Base-by-base conservation (phyloP, 164 flowering plant species). In the Aristolochia contorta region DNA sequence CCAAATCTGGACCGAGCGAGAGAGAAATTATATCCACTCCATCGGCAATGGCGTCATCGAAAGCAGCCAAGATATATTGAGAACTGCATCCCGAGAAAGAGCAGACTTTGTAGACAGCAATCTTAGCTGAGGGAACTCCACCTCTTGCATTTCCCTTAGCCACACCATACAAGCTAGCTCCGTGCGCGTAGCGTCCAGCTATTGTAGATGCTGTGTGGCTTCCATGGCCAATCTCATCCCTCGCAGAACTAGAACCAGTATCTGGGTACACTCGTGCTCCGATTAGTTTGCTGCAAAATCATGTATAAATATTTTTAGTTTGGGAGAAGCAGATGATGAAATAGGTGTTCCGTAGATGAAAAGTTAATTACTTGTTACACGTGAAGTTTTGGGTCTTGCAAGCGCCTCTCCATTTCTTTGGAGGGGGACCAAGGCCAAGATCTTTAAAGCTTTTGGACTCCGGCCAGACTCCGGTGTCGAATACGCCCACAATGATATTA, bases 351-450 rank as follows among this genome's bases (percentile, higher is more conserved):
- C n/a, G n/a, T n/a, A n/a, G 8, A 49, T 6, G 22, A 8, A 6
- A 20, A 49, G 20, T 6, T 19, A 10, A 46, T 59, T 82, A 85
- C 89, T 83, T 85, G 79, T 83, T 85, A 74, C 95, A 80, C 16
- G 83, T 79, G 80, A 84, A 12, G 55, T n/a, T 3, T 18, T 12
- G 6, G 0, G 53, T 21, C 54, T 72, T 62, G 65, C 89, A 83
- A 13, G 51, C 41, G 32, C 89, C 95, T 58, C 73, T 84, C 95
- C 91, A 85, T 75, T 77, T 83, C 15, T 47, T 48, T 0, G 95
- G 91, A 16, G 89, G 84, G 9, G 87, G 84, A 22, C 84, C 84
- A 20, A 79, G 66, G 51, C 78, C 83, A 54, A 54, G 47, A 43
- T 78, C 83, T 19, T 37, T 72, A 63, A 85, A 83, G 62, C 86